A percentile compares a stretch with the other conserved stretches of the same genome.
phyloP scores from a whole-genome alignment of 495 filamentous ascomycete genomes.

The Hyaloscypha hepaticicola region DNA sequence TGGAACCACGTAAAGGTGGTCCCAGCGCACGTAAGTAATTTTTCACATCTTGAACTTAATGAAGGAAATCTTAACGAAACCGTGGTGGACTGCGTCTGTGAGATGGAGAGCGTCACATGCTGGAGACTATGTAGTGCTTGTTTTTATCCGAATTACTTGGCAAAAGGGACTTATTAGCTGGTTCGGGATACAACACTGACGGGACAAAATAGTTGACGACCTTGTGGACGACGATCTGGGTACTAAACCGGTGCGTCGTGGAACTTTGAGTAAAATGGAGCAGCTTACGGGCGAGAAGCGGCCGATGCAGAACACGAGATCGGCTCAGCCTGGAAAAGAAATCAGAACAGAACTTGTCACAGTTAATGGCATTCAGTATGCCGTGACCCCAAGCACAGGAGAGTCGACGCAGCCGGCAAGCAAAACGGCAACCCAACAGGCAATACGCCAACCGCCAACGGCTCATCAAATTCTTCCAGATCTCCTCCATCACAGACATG shows the following conservation, averaged over 20 bases:
- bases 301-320: conserved; percentile 10
- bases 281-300: conserved; percentile 28
- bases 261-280: conserved; percentile 26
- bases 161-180: background rate
- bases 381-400: conserved; percentile 5
- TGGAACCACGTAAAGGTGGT: background rate
- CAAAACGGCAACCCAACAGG: background rate
- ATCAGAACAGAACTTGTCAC: conserved; percentile 17
- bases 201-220: background rate
- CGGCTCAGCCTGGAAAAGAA: conserved; percentile 9
- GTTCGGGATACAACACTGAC: background rate
- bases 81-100: too few species aligned
- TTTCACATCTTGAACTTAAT: background rate
- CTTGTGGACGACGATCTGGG: conserved; percentile 10
- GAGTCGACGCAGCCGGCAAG: background rate
- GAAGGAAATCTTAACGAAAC: too few species aligned
- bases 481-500: conserved; percentile 44
- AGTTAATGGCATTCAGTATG: conserved; percentile 25
- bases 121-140: background rate
- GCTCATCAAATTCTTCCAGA: conserved; percentile 43
- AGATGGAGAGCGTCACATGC: background rate
- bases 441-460: background rate
- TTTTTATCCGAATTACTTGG: background rate
- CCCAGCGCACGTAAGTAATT: background rate
- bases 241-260: conserved; percentile 22